phyloP scores from a whole-genome alignment of 2,329 filamentous ascomycete species.

The Talaromyces sp. region DNA sequence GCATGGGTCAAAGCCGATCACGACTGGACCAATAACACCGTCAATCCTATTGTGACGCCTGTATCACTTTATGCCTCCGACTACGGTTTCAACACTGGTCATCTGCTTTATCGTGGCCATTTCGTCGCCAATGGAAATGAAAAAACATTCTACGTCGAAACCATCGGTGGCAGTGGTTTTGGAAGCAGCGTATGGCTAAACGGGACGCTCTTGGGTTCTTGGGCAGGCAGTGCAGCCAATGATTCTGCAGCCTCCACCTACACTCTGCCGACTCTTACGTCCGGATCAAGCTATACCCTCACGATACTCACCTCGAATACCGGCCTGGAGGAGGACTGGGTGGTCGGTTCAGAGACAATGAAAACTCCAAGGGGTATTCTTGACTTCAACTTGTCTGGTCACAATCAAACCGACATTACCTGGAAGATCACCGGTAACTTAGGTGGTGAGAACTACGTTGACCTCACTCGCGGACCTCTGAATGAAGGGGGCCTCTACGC shows the following conservation, averaged over 20 bases:
- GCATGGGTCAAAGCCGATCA: constrained; percentile 60
- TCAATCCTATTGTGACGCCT: constrained; percentile 56
- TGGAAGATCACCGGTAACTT: constrained; percentile 62
- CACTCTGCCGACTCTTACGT: constrained; percentile 50
- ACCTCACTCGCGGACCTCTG: constrained; percentile 52
- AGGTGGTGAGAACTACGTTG: constrained; percentile 53
- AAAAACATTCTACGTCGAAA: constrained; percentile 53
- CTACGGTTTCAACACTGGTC: constrained; percentile 70
- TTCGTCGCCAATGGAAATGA: constrained; percentile 64
- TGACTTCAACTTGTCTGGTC: constrained; percentile 40
- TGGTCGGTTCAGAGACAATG: constrained; percentile 58
- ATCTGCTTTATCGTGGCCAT: constrained; percentile 65
- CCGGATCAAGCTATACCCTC: constrained; percentile 57
- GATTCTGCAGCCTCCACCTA: constrained; percentile 56
- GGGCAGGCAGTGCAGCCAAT: constrained; percentile 53
- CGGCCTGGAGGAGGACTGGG: constrained; percentile 65
- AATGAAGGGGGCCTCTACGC: constrained; percentile 57
- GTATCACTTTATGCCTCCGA: constrained; percentile 66
- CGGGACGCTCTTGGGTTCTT: constrained; percentile 61
- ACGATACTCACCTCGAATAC: constrained; percentile 71
- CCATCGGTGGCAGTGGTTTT: constrained; percentile 65
- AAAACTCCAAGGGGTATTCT: constrained; percentile 57
- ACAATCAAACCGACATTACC: constrained; percentile 31
- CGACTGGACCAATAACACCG: constrained; percentile 59
- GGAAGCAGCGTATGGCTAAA: constrained; percentile 67